These are phyloP conservation scores for Suillus subaureus DNA, from an alignment of 768 basidiomycete genomes.

Conservation along the genomic window DNA sequence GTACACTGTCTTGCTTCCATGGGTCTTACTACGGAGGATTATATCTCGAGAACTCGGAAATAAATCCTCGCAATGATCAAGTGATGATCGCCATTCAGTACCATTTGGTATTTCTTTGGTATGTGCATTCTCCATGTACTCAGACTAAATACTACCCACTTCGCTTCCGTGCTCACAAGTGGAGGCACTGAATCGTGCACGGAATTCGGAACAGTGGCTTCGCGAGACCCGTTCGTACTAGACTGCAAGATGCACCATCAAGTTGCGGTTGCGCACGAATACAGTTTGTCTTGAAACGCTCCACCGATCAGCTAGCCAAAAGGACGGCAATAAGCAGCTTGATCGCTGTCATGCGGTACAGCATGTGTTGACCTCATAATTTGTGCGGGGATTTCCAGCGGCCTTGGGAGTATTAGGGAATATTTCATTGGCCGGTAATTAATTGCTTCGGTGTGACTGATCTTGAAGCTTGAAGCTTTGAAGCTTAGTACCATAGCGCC, in stretches of 20 bases:
- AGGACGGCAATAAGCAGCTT: background rate
- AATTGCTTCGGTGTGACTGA: background rate
- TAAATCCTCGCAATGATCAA: background rate
- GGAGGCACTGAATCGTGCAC: background rate
- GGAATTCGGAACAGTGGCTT: background rate
- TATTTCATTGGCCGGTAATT: background rate
- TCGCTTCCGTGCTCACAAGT: background rate
- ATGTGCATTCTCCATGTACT: background rate
- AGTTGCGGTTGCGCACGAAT: background rate
- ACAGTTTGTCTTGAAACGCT: background rate
- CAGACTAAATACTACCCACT: background rate
- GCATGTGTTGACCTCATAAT: background rate
- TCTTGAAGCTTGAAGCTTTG: background rate
- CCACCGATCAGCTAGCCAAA: background rate
- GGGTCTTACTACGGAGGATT: background rate
- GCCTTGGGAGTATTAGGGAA: background rate
- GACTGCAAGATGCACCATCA: background rate
- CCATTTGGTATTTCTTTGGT: background rate
- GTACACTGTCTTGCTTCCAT: background rate
- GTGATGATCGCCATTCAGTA: background rate
- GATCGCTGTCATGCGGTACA: too few species aligned
- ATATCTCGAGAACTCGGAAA: background rate
- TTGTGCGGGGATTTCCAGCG: background rate
- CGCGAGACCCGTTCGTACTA: background rate
- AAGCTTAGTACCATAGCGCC: too few species aligned